Base-by-base conservation (phyloP, 2,329 filamentous ascomycete genomes). In the Penicillium sp. region DNA sequence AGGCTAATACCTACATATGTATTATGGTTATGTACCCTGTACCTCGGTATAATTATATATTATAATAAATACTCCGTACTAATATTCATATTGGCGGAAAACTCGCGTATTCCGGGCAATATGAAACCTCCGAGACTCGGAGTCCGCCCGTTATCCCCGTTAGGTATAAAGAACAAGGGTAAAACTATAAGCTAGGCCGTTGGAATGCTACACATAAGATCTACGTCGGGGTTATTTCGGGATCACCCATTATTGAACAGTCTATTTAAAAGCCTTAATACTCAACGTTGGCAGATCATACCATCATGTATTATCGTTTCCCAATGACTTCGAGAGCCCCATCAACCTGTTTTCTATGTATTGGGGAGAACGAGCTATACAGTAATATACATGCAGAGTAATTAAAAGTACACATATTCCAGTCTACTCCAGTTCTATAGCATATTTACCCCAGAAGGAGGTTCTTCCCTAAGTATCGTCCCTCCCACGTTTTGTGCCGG, bases 51-150 rank as follows among this genome's bases (percentile, higher is more conserved):
- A 42, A 28, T n/a, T n/a, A 22, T n/a, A 24, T 24, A 24, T 24
- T 24, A 24, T 24, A 22, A 22, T 22, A 24, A 24, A 24, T 24
- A 24, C 22, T 24, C 5, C 22, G 22, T 22, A 19, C 7, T 15
- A 17, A 29, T 10, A 6, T 28, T 7, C 21, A 28, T 21, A 26
- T 31, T 21, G 8, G 17, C 10, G 34, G 34, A 19, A 39, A 21
- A 32, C 41, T 19, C 28, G 33, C 33, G 24, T 38, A 32, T 6
- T 32, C 46, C 46, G 40, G 10, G 4, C 29, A 28, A 28, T 4
- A 31, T 13, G 40, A 38, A 44, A 49, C 31, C 21, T 35, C 46
- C 41, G 46, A 45, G 33, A 21, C 24, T 39, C 39, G 45, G 45
- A 43, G 39, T 43, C 45, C 35, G 31, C 17, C 12, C 15, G 24